A percentile compares a stretch with the other conserved stretches of the same genome.
These are phyloP conservation scores for Uncinocarpus reesii DNA, from an alignment of 2,329 filamentous ascomycete species.

Conservation along the genomic window DNA sequence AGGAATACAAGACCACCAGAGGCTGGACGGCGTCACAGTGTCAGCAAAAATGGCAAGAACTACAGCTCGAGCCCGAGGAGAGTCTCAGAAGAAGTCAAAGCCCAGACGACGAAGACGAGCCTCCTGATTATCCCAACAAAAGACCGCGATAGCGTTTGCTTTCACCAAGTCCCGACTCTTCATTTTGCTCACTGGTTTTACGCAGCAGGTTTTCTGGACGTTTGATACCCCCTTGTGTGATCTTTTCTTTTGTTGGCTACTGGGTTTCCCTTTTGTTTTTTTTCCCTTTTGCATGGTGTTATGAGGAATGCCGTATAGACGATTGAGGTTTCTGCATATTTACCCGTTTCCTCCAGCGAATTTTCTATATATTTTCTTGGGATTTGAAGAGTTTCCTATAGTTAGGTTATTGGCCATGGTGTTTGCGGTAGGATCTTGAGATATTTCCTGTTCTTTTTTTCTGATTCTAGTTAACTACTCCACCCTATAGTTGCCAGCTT, in stretches of 20 bases:
- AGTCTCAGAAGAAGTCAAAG: slow-evolving; percentile 5
- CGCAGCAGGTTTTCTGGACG: slow-evolving; percentile 1
- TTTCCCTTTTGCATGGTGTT: slow-evolving; percentile 1
- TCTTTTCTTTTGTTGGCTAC: background rate
- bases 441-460: too few relatives aligned
- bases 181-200: slow-evolving; percentile 1
- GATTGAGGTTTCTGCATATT: slow-evolving; percentile 3
- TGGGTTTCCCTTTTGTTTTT: background rate
- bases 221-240: slow-evolving; percentile 8
- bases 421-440: too few relatives aligned
- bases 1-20: slow-evolving; percentile 28
- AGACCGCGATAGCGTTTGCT: slow-evolving; percentile 5
- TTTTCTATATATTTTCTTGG: background rate
- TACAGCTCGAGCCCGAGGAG: slow-evolving; percentile 7
- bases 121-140: slow-evolving; percentile 4
- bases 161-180: background rate
- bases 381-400: background rate
- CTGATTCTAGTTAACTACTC: too few relatives aligned
- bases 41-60: slow-evolving; percentile 20
- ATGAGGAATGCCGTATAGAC: background rate
- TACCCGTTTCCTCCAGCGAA: background rate
- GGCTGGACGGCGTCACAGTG: slow-evolving; percentile 31
- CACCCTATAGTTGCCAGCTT: too few relatives aligned
- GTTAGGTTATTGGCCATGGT: background rate
- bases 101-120: slow-evolving; percentile 10